Percentiles rank a stretch among this genome's conserved stretches.
These are phyloP conservation scores for Colletotrichum euphorbiae DNA, from an alignment of 2,329 filamentous ascomycete species.

Conservation along the genomic window DNA sequence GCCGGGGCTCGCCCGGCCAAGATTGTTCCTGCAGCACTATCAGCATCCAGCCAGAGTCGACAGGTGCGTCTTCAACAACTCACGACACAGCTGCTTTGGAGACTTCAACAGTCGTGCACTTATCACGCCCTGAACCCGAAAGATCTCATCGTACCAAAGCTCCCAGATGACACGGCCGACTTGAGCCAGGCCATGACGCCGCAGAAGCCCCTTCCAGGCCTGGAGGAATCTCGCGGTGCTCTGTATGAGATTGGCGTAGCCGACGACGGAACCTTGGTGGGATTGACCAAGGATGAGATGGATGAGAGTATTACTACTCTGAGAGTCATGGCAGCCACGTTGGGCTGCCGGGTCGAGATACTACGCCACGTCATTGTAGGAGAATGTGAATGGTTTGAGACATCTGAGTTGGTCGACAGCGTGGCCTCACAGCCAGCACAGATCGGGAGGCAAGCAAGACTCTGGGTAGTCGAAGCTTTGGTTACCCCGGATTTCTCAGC, in stretches of 20 bases:
- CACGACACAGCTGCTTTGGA: slow-evolving; percentile 95
- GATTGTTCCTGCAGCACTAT: slow-evolving; percentile 30
- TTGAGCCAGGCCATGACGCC: slow-evolving; percentile 60
- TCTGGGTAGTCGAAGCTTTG: slow-evolving; percentile 92
- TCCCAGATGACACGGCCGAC: slow-evolving; percentile 73
- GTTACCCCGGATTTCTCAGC: slow-evolving; percentile 78
- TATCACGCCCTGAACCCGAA: slow-evolving; percentile 85
- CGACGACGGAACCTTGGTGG: slow-evolving; percentile 91
- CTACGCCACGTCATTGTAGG: slow-evolving; percentile 87
- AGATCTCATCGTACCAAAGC: slow-evolving; percentile 78
- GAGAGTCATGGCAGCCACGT: slow-evolving; percentile 88
- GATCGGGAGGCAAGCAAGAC: slow-evolving; percentile 58
- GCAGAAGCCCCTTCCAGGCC: slow-evolving; percentile 75
- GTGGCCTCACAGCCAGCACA: slow-evolving; percentile 42
- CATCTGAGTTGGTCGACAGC: slow-evolving; percentile 47
- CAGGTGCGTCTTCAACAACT: slow-evolving; percentile 90
- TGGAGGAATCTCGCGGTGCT: slow-evolving; percentile 93
- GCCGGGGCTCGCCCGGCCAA: slow-evolving; percentile 22
- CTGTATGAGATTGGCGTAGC: slow-evolving; percentile 97
- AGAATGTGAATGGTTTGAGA: slow-evolving; percentile 79
- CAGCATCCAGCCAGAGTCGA: slow-evolving; percentile 73
- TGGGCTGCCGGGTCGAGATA: slow-evolving; percentile 88
- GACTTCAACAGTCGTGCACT: slow-evolving; percentile 92
- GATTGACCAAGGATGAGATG: slow-evolving; percentile 90
- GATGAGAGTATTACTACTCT: slow-evolving; percentile 89